Base-by-base conservation (phyloP, 106 monocot species). In the Triglochin maritima region DNA sequence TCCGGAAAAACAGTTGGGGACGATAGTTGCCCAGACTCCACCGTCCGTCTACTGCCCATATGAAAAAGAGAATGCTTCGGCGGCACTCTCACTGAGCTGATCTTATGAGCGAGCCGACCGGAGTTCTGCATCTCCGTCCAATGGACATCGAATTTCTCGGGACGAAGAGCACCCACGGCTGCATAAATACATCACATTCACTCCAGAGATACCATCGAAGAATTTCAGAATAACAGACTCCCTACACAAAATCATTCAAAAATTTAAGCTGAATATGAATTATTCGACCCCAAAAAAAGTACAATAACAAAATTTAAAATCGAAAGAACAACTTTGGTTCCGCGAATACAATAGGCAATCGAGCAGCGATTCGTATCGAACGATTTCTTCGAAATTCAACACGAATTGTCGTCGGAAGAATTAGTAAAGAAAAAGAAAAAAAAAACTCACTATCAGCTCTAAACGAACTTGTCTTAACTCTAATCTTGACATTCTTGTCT, bases 1-100 rank as follows among this genome's bases (percentile, higher is more conserved):
- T 87, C 90, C 4, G 86, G 86, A 79, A 84, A 84, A 13, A 84
- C 84, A 67, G 65, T 74, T 10, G 84, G 84, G 11, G 87, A 87
- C 49, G 81, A 81, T n/a, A 85, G 85, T 62, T 87, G 87, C 59
- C 81, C 79, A 3, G 82, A 66, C 60, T 79, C 69, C 46, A 68
- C 63, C 48, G 85, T 71, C 8, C 71, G 82, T 65, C 60, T 79
- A 67, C 84, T 78, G 60, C 85, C 71, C 72, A 72, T 72, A 57
- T 51, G 71, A 17, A 71, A 79, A 55, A 70, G 59, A 52, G 73
- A 81, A 62, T 85, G 74, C 50, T 74, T 76, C 7, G 78, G 51
- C 12, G 78, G 76, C 56, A 70, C 67, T 76, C 53, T 84, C 72
- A 83, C 65, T 17, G 82, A 73, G 70, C 68, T 73, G 63, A 74